Base-by-base conservation (phyloP, 129 eudicot species). In the Artemisia tridentata region DNA sequence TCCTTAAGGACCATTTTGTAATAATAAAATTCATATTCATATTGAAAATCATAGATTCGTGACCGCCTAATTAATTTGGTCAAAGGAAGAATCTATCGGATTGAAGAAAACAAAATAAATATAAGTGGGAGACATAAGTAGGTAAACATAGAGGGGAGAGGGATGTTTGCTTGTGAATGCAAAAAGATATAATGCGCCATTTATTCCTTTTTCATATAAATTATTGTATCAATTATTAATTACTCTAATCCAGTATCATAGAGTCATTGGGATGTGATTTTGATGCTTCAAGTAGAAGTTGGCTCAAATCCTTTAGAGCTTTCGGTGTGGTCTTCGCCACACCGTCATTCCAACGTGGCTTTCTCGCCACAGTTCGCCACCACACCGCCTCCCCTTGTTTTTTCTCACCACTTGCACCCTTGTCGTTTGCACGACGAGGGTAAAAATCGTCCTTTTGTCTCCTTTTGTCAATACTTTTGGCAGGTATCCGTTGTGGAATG, bases 151-250 rank as follows among this genome's bases (percentile, higher is more conserved):
- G 43, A 75, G 67, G 51, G 76, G 76, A 64, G 65, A 67, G 72
- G 85, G 88, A 85, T 88, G 91, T 85, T 88, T 85, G 90, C 88
- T 88, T 85, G 65, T 71, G 84, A 73, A 68, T 69, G 86, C 84
- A 85, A 85, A 85, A 83, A 82, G 50, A 46, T 61, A 66, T 43
- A 29, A 71, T 57, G 59, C 57, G 31, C 31, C 27, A 31, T n/a
- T 46, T 72, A 19, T 59, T 25, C 19, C 47, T 53, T 43, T 47
- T 79, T 73, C 5, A 29, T 15, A 8, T 49, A 19, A 19, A 20
- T 9, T 11, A 64, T 56, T 49, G 19, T 19, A 20, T 52, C 3
- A 49, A 7, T 8, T 17, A 12, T 11, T 10, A 57, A 18, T 57
- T 8, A 19, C 23, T 12, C 7, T 59, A 57, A 63, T 54, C 10